These are phyloP conservation scores for Hyphodiscus sp. DNA, from an alignment of 2,329 filamentous ascomycete genomes.

Conservation along the genomic window DNA sequence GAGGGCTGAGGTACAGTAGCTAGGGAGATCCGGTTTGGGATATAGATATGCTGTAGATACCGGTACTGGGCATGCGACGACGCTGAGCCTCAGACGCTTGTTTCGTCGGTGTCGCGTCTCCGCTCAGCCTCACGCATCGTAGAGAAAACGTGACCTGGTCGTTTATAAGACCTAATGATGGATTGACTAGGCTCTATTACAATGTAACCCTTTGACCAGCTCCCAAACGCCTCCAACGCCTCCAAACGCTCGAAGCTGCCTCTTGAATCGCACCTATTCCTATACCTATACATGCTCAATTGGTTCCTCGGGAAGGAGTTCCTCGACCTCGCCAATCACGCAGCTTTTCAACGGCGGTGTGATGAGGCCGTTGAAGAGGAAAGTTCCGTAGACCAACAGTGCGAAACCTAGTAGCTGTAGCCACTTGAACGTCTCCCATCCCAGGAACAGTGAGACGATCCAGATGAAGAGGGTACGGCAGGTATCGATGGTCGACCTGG, in stretches of 20 bases:
- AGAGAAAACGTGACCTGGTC: too few species aligned
- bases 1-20: too few species aligned
- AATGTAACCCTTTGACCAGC: background rate
- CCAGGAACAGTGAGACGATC: slow-evolving; percentile 85
- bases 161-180: too few species aligned
- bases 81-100: too few species aligned
- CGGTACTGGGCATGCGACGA: too few species aligned
- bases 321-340: slow-evolving; percentile 50
- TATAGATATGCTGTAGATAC: too few species aligned
- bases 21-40: too few species aligned
- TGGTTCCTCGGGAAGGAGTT: slow-evolving; percentile 73
- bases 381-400: slow-evolving; percentile 91
- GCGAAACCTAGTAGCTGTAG: slow-evolving; percentile 86
- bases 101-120: too few species aligned
- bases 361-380: slow-evolving; percentile 93
- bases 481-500: slow-evolving; percentile 93
- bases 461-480: slow-evolving; percentile 97
- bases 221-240: background rate
- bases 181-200: too few species aligned
- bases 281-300: slow-evolving; percentile 60
- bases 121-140: too few species aligned
- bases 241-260: background rate
- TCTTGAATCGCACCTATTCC: background rate
- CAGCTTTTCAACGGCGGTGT: slow-evolving; percentile 68
- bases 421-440: slow-evolving; percentile 98